Percentiles rank a stretch among this genome's conserved stretches.
Evolutionary conservation across 2,329 filamentous ascomycete species (phyloP).

Genomic region (Hypoxylon sp.): DNA sequence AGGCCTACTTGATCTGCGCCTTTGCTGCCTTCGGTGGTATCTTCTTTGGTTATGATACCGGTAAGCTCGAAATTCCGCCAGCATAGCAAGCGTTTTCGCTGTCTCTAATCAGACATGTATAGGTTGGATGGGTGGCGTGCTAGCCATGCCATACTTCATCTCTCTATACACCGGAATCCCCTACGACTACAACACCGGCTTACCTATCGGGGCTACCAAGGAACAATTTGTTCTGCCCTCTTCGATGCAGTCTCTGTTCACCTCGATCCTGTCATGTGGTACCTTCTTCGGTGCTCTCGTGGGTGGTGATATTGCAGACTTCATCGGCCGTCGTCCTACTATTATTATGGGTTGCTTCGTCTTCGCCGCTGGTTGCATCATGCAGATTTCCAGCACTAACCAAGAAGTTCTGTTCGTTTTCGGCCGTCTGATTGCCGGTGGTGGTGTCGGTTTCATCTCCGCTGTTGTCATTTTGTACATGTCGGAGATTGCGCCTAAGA

Average conservation of each 20-base stretch:
- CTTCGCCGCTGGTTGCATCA: slow-evolving; percentile 71
- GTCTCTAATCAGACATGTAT: slow-evolving; percentile 21
- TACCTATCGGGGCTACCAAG: slow-evolving; percentile 48
- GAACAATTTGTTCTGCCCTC: slow-evolving; percentile 61
- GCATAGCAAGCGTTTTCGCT: not conserved
- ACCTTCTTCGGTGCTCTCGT: slow-evolving; percentile 77
- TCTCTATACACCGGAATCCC: slow-evolving; percentile 58
- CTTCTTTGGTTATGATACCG: slow-evolving; percentile 85
- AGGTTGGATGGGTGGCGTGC: slow-evolving; percentile 68
- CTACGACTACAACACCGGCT: slow-evolving; percentile 51
- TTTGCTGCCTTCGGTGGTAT: slow-evolving; percentile 81
- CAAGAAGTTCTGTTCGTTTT: slow-evolving; percentile 70
- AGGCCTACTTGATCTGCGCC: slow-evolving; percentile 78
- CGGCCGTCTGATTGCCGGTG: slow-evolving; percentile 74
- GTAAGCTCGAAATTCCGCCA: slow-evolving; percentile 53
- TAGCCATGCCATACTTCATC: slow-evolving; percentile 60
- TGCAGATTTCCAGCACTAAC: slow-evolving; percentile 70
- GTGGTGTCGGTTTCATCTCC: slow-evolving; percentile 77
- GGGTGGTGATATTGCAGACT: slow-evolving; percentile 76
- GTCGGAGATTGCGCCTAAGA: slow-evolving; percentile 72
- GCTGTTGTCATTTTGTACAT: slow-evolving; percentile 80
- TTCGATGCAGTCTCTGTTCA: slow-evolving; percentile 71
- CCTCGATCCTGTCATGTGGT: slow-evolving; percentile 74
- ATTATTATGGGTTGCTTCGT: slow-evolving; percentile 72
- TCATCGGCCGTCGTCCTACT: slow-evolving; percentile 72